phyloP scores from a whole-genome alignment of 1,139 yeast genomes.

The Geotrichum aggregatum region DNA sequence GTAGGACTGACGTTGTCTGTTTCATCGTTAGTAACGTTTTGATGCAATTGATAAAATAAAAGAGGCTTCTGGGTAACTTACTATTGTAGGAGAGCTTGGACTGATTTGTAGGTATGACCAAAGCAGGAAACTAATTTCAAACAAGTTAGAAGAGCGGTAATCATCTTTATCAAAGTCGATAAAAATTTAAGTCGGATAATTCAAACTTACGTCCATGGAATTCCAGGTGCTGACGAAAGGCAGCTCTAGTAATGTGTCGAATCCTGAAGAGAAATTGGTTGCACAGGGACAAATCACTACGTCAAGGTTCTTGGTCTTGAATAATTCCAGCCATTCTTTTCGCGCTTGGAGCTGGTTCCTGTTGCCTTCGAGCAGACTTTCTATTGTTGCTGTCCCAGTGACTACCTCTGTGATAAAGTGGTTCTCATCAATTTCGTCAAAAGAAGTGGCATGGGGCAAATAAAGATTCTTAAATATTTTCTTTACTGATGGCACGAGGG shows the following conservation, averaged over 20 bases:
- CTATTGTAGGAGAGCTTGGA: conserved; percentile 10
- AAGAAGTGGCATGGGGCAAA: not conserved
- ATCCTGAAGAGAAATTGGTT: conserved; percentile 13
- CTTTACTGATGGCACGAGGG: conserved; percentile 17
- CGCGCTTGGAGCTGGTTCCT: conserved; percentile 4
- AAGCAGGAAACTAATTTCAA: conserved; percentile 19
- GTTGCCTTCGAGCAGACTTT: conserved; percentile 2
- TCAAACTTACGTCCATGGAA: conserved; percentile 13
- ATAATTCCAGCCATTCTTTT: conserved; percentile 15
- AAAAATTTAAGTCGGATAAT: too few species aligned
- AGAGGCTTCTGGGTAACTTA: not conserved
- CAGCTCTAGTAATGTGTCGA: conserved; percentile 10
- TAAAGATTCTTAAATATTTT: conserved; percentile 7
- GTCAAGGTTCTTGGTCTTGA: conserved; percentile 15
- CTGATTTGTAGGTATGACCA: conserved; percentile 17
- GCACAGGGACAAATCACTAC: conserved; percentile 18
- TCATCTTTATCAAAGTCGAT: too few species aligned
- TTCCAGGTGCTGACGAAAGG: conserved; percentile 21
- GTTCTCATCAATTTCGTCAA: not conserved
- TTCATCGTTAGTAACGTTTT: not conserved
- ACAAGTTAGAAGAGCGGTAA: too few species aligned
- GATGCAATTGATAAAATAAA: not conserved
- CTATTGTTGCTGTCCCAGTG: not conserved
- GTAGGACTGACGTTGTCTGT: conserved; percentile 17
- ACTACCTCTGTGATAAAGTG: conserved; percentile 2